Conservation (phyloP, 1,139 yeast genomes). For the Pichia sp. region DNA sequence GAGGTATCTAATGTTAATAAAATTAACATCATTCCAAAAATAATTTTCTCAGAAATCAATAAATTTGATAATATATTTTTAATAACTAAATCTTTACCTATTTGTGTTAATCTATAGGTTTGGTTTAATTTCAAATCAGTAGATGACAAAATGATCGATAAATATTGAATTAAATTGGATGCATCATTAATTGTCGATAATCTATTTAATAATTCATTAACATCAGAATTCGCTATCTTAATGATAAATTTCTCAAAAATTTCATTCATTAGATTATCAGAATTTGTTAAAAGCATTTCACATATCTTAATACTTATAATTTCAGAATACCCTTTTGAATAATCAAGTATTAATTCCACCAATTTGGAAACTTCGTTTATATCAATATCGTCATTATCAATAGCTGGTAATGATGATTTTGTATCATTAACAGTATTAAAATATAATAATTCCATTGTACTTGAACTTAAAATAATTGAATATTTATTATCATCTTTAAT, state of each 20-base stretch:
- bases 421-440: slow-evolving; percentile 14
- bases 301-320: neutral
- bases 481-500: slow-evolving; percentile 22
- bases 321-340: slow-evolving; percentile 7
- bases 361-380: slow-evolving; percentile 9
- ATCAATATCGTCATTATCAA: slow-evolving; percentile 1
- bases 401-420: neutral
- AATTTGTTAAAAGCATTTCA: neutral
- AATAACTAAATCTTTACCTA: slow-evolving; percentile 20
- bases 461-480: slow-evolving; percentile 26
- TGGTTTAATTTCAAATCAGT: slow-evolving; percentile 17
- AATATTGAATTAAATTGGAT: slow-evolving; percentile 23
- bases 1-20: slow-evolving; percentile 35
- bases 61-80: slow-evolving; percentile 23
- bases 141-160: slow-evolving; percentile 24
- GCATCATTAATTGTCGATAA: slow-evolving; percentile 24
- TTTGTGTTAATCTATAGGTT: slow-evolving; percentile 20
- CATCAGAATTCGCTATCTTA: slow-evolving; percentile 21
- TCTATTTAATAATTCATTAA: slow-evolving; percentile 21
- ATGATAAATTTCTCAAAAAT: slow-evolving; percentile 33
- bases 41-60: slow-evolving; percentile 23
- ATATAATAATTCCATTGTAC: slow-evolving; percentile 26
- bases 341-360: slow-evolving; percentile 10
- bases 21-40: slow-evolving; percentile 31
- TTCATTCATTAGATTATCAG: slow-evolving; percentile 22